Base-by-base conservation (phyloP, 257 asterid species). In the Plantago major region DNA sequence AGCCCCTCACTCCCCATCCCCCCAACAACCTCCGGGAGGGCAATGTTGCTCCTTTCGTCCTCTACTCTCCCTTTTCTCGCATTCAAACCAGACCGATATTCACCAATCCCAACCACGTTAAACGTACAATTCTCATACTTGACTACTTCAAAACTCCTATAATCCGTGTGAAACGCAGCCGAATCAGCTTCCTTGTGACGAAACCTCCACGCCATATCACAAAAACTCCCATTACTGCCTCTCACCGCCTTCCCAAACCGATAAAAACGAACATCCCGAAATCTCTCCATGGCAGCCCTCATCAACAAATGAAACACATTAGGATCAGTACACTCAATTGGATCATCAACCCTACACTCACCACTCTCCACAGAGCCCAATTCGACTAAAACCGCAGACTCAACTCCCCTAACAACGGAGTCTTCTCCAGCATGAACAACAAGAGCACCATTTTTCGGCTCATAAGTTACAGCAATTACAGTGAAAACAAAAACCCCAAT, bases 161-260 rank as follows among this genome's bases (percentile, higher is more conserved):
- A 89, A 71, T 92, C 99, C 74, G 83, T 86, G 58, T 81, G 76
- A 55, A 85, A 67, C 5, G 84, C 70, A 37, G 81, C 78, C 37
- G 73, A 72, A 60, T 92, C 81, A 58, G 84, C 95, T 51, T 87
- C 87, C 60, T 89, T 86, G 1, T 89, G 85, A 85, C 86, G 81
- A 71, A 81, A 92, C 64, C 95, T 68, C 97, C 97, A 92, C 3
- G 95, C 95, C 97, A 92, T 89, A 75, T 92, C 96, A 68, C 99
- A 92, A 16, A 90, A 80, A 18, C 54, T 77, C 19, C 73, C 82
- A 13, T 81, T 77, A 26, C 77, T 68, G 33, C 99, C 99, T 4
- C 37, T 58, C 59, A 84, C 96, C 0, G 97, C 87, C 80, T 82
- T 92, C 67, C 96, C 96, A 72, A 89, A 92, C 59, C 79, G 75